These are phyloP conservation scores for Incumbomyces lentus DNA, from an alignment of 2,329 filamentous ascomycete genomes.

Conservation along the genomic window DNA sequence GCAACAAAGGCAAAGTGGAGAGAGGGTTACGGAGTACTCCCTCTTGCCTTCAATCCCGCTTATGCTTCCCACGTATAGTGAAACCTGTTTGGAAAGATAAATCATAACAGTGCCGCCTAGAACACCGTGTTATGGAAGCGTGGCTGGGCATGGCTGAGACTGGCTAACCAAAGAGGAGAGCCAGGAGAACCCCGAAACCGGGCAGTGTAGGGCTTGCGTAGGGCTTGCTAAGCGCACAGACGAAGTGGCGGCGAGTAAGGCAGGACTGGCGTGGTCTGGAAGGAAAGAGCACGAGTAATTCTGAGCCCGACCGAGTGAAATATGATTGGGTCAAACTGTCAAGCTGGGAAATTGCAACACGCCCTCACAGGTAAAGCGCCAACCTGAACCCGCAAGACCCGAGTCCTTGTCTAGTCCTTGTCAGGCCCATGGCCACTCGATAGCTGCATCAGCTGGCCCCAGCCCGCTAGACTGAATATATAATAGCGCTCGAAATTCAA, in stretches of 20 bases:
- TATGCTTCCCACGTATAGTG: not conserved
- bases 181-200: constrained; percentile 4
- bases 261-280: too few relatives aligned
- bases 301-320: not conserved
- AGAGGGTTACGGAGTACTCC: too few relatives aligned
- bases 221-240: too few relatives aligned
- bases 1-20: not conserved
- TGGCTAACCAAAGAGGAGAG: constrained; percentile 3
- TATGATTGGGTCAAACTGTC: not conserved
- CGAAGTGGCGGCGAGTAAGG: too few relatives aligned
- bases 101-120: constrained; percentile 6
- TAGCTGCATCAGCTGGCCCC: constrained; percentile 2
- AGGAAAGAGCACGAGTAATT: not conserved
- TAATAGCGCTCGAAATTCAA: constrained; percentile 2
- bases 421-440: constrained; percentile 1
- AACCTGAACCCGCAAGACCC: constrained; percentile 1
- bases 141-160: not conserved
- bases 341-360: constrained; percentile 4
- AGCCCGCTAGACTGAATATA: not conserved
- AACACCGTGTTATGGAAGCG: constrained; percentile 3
- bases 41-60: too few relatives aligned
- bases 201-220: constrained; percentile 7
- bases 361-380: constrained; percentile 2
- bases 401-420: constrained; percentile 2
- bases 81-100: not conserved